Evolutionary conservation across 2,329 filamentous ascomycete genomes (phyloP), one percentile per base, ranked within the genome.

Genomic region (Pestalotiopsis sp.): DNA sequence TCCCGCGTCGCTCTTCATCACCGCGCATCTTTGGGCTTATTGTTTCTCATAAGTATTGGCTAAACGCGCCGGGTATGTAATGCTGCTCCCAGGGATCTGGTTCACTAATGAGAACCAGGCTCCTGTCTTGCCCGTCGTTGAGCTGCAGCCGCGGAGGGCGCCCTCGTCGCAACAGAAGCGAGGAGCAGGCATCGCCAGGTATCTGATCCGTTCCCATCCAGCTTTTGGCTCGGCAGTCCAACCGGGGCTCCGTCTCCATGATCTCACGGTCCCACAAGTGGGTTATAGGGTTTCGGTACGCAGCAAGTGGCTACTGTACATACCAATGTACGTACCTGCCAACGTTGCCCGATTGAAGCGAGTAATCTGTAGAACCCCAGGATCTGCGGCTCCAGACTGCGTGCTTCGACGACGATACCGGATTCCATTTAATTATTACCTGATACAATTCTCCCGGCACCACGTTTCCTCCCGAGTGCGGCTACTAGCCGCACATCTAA

Each of bases 191-290:
- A 30, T 30, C 26, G 26, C 26, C 30, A 35, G 20, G 44, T 52
- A 52, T 52, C 14, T 7, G 20, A 17, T 52, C 14, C 14, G 44
- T 20, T 52, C 44, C 20, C 20, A 20, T 20, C 44, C 11, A 17
- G 44, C 44, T 52, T 26, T 13, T 22, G 55, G 7, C 55, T 57
- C 55, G 20, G 20, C 20, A 22, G 20, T 22, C 20, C 11, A 17
- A 57, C 55, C 20, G 20, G 55, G 55, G 11, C 24, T 57, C 55
- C 20, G 17, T 26, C 24, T 57, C 57, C 57, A 60, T 60, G 57
- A 60, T 26, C 11, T 60, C 57, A 60, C 30, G 57, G 57, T 38
- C 57, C 57, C 57, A 60, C 57, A 38, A 30, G 57, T 38, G 57
- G 57, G 17, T 38, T 60, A 60, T 35, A 35, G 22, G 17, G 57